Conservation (phyloP, 495 filamentous ascomycete species). For the Annulohypoxylon bovei region DNA sequence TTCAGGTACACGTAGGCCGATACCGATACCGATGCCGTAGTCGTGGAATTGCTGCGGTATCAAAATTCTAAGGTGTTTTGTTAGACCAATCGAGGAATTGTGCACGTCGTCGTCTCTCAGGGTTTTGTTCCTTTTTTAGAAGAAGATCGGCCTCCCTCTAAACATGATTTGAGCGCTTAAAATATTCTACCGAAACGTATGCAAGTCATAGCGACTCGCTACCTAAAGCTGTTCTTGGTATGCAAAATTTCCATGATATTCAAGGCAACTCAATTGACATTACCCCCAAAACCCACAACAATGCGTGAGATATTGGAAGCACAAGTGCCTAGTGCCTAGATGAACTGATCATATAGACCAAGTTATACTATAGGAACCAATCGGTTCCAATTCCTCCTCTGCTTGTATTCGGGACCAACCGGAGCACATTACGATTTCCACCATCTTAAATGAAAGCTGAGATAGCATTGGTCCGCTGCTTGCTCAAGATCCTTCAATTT, state of each 20-base stretch:
- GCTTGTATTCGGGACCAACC: constrained; percentile 22
- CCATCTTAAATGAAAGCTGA: not conserved
- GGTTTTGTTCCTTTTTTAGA: not conserved
- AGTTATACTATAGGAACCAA: constrained; percentile 9
- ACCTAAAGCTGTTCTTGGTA: not conserved
- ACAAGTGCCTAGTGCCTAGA: constrained; percentile 10
- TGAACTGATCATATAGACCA: not conserved
- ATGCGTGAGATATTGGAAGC: not conserved
- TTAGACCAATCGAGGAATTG: not conserved
- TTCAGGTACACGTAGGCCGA: constrained; percentile 24
- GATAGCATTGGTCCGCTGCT: constrained; percentile 10
- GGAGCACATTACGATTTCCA: constrained; percentile 9
- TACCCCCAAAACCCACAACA: not conserved
- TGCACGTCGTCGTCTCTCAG: not conserved
- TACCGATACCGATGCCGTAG: constrained; percentile 28
- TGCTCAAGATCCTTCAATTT: constrained; percentile 22
- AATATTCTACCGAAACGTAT: not conserved
- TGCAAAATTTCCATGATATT: not conserved
- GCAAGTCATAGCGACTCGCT: constrained; percentile 2
- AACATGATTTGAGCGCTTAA: not conserved
- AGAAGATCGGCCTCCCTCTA: not conserved
- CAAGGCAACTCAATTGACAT: not conserved
- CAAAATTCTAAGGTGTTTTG: not conserved
- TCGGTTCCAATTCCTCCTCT: constrained; percentile 22
- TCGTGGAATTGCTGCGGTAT: constrained; percentile 16